A percentile compares a stretch with the other conserved stretches of the same genome.
Evolutionary conservation across 352 stramenopile genomes (phyloP).

Genomic region (Globisporangium barbulae): DNA sequence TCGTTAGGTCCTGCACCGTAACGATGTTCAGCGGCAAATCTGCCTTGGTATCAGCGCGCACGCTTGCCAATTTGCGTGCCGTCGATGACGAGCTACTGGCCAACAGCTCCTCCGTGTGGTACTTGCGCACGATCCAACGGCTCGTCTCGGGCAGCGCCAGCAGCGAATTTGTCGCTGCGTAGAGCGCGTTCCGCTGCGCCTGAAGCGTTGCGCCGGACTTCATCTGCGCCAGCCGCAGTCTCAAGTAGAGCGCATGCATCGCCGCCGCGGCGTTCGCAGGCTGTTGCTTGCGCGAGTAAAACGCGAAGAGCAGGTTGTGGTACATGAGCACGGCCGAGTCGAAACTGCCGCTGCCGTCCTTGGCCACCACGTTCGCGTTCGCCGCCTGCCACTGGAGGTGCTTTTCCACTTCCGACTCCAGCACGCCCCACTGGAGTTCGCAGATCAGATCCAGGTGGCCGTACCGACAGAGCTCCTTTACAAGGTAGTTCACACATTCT

Average conservation of each 20-base stretch:
- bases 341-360: slow-evolving; percentile 23
- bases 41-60: background rate
- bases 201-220: slow-evolving; percentile 38
- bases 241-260: slow-evolving; percentile 53
- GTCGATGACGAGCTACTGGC: slow-evolving; percentile 1
- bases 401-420: slow-evolving; percentile 63
- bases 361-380: slow-evolving; percentile 49
- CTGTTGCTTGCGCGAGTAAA: slow-evolving; percentile 63
- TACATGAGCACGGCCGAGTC: slow-evolving; percentile 49
- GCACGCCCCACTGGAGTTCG: slow-evolving; percentile 62
- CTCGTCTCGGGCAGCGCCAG: slow-evolving; percentile 37
- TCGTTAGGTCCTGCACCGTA: slow-evolving; percentile 56
- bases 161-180: slow-evolving; percentile 45
- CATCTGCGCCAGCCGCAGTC: slow-evolving; percentile 37
- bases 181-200: slow-evolving; percentile 61
- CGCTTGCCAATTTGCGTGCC: slow-evolving; percentile 11
- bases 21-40: slow-evolving; percentile 45
- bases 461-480: slow-evolving; percentile 70
- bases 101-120: slow-evolving; percentile 56
- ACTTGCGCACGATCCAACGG: slow-evolving; percentile 69
- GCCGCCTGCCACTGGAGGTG: slow-evolving; percentile 73
- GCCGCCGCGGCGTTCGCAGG: slow-evolving; percentile 55
- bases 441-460: slow-evolving; percentile 66
- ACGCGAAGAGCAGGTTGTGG: slow-evolving; percentile 70
- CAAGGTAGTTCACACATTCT: slow-evolving; percentile 70